Evolutionary conservation across 257 asterid species (phyloP), one percentile per base, ranked within the genome.

Genomic region (Penstemon barbatus): DNA sequence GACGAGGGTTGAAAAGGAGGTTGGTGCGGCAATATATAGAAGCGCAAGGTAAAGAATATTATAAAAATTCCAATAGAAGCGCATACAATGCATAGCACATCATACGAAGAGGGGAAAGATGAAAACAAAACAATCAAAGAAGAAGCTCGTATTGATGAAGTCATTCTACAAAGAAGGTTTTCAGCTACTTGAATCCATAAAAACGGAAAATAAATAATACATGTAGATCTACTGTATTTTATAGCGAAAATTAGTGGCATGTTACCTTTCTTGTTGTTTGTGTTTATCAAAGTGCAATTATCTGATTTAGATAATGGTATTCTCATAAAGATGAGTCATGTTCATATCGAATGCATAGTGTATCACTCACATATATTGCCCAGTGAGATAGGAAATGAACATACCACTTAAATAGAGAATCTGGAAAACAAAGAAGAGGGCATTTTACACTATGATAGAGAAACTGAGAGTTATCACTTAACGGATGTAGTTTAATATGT

Each of bases 331-430:
- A 46, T 44, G 65, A 66, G 25, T 6, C 65, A 10, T 39, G 37
- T 11, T 11, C 19, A 13, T 8, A 62, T 68, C 46, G 12, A 74
- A 15, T n/a, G 45, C 6, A 19, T 44, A 10, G 39, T 70, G 39
- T 70, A 54, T 57, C 44, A 61, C 53, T 57, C 44, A 61, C 53
- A 58, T 51, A 63, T 42, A 58, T 42, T 8, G 65, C 54, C 63
- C 58, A 49, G 51, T 38, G 33, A 57, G 53, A 50, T 12, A 7
- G 54, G 56, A 44, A 40, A 15, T 53, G 37, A 44, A 66, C 12
- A 57, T 19, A 54, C 57, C 19, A 67, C 44, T 56, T 37, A 53
- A 65, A 44, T 25, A 42, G 64, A 13, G 48, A 71, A 65, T 4
- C 44, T 58, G 51, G 71, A 19, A 53, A 69, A 57, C 57, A 53